These are phyloP conservation scores for Chernovozyma sophiae-reginae DNA, from an alignment of 1,139 yeast species.

Conservation along the genomic window DNA sequence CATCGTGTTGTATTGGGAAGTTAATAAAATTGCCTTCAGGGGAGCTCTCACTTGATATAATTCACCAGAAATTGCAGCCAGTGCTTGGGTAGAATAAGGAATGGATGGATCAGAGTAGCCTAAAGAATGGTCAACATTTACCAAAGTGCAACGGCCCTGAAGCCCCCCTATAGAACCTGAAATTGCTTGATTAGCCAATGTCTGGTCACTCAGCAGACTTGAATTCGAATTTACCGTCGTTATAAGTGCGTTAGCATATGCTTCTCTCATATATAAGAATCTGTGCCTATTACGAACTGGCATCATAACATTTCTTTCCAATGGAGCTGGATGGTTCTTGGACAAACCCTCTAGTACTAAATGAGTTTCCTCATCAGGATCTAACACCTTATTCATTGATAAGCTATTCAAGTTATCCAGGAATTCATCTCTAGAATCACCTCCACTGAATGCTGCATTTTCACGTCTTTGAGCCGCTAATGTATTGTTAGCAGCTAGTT, in stretches of 20 bases:
- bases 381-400: constrained; percentile 28
- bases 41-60: constrained; percentile 62
- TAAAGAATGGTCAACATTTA: constrained; percentile 51
- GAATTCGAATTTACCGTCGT: constrained; percentile 25
- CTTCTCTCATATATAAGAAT: constrained; percentile 78
- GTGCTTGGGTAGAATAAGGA: constrained; percentile 43
- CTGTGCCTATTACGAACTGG: constrained; percentile 69
- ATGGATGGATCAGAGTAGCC: constrained; percentile 12
- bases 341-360: constrained; percentile 91
- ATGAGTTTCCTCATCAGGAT: constrained; percentile 91
- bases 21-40: constrained; percentile 42
- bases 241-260: constrained; percentile 63
- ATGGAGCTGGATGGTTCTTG: constrained; percentile 73
- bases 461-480: constrained; percentile 53
- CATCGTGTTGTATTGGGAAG: constrained; percentile 41
- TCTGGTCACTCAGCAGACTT: constrained; percentile 29
- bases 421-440: constrained; percentile 16
- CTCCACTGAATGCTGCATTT: constrained; percentile 39
- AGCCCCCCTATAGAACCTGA: constrained; percentile 64
- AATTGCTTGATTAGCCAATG: constrained; percentile 48
- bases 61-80: constrained; percentile 50
- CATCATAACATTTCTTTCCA: constrained; percentile 69
- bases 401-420: constrained; percentile 18
- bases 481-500: constrained; percentile 77
- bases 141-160: constrained; percentile 72